Evolutionary conservation across 345 rosid genomes (phyloP).

Genomic region (Psidium guajava): DNA sequence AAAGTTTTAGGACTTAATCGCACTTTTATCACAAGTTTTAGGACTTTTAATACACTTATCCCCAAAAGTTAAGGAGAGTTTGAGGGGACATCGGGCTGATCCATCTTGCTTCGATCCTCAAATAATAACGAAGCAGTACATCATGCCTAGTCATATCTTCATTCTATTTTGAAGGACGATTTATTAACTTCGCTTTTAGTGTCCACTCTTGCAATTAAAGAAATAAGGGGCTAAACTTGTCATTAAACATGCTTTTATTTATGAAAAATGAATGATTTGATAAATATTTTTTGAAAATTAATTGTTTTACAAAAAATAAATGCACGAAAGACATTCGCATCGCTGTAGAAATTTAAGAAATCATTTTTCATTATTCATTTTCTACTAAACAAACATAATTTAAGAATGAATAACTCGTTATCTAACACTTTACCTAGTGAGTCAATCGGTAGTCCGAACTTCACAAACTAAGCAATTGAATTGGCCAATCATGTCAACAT

Average conservation of each 20-base stretch:
- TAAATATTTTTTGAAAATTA: neutral
- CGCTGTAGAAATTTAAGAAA: neutral
- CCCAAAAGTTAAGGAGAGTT: neutral
- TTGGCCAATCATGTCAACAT: too few species aligned
- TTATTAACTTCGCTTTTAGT: neutral
- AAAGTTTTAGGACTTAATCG: too few species aligned
- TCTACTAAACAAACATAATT: accelerated
- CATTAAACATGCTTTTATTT: neutral
- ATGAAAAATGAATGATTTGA: too few species aligned
- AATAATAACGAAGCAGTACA: neutral
- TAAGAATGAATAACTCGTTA: neutral
- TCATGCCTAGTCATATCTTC: neutral
- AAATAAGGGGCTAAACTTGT: neutral
- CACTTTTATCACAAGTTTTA: too few species aligned
- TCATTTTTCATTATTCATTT: accelerated
- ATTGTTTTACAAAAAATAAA: neutral
- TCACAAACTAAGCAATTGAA: neutral
- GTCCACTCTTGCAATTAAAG: neutral
- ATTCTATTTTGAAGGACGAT: neutral
- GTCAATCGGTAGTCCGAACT: neutral
- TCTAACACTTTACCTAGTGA: neutral
- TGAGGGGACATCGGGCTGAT: neutral
- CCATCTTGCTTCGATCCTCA: neutral
- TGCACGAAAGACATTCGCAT: accelerated
- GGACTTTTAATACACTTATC: too few species aligned